Percentiles rank a stretch among this genome's conserved stretches.
These are phyloP conservation scores for Scedosporium dehoogii DNA, from an alignment of 2,329 filamentous ascomycete species.

Conservation along the genomic window DNA sequence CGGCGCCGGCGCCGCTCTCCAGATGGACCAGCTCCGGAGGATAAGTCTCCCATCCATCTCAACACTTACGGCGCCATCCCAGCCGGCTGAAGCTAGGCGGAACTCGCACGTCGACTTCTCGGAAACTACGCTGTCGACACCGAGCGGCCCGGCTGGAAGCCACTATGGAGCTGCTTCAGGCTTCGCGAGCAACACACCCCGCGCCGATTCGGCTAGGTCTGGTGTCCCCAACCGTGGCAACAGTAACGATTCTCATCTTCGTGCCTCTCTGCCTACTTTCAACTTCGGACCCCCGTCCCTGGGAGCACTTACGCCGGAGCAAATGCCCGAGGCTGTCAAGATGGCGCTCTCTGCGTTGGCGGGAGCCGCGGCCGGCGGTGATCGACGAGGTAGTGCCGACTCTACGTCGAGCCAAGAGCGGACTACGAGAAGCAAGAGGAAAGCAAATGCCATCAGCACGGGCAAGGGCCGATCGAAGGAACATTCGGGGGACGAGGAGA, in stretches of 20 bases:
- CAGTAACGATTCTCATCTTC: neutral
- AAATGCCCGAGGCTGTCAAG: neutral
- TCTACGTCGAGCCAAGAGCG: neutral
- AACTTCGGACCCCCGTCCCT: neutral
- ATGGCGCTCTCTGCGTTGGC: neutral
- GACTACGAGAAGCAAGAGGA: neutral
- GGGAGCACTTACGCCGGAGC: neutral
- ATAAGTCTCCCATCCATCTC: conserved; percentile 5
- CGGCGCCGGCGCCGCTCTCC: neutral
- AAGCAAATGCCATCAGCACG: neutral
- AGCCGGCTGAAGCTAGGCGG: neutral
- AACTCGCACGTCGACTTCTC: neutral
- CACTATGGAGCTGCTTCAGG: neutral
- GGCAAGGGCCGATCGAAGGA: neutral
- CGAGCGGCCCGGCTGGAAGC: neutral
- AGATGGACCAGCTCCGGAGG: neutral
- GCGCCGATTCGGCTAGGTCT: no score
- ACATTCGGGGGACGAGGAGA: neutral
- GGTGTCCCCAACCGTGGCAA: no score
- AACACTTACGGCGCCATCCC: neutral
- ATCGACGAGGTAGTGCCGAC: neutral
- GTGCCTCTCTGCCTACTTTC: neutral
- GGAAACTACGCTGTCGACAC: neutral
- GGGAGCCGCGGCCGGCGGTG: neutral
- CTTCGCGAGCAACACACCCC: neutral